Conservation (phyloP, 2,329 filamentous ascomycete species). For the Leptographium galeiforme region DNA sequence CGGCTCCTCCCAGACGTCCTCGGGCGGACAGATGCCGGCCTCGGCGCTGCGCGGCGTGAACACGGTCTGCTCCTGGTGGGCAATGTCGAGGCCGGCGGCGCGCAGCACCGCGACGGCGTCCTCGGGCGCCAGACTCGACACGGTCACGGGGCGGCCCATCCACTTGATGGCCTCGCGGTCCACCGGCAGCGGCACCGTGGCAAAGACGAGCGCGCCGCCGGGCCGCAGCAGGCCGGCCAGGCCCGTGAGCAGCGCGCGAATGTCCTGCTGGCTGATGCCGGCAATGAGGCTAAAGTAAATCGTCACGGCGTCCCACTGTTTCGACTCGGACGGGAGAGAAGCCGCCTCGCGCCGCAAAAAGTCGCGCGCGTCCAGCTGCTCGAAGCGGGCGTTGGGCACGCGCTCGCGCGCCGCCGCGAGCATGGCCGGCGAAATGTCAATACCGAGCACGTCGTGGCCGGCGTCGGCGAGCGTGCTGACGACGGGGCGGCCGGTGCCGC, state of each 20-base stretch:
- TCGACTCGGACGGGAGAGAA: no score
- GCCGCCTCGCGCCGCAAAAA: constrained; percentile 8
- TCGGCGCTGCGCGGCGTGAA: constrained; percentile 14
- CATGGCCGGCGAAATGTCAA: constrained; percentile 17
- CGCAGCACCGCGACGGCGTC: constrained; percentile 10
- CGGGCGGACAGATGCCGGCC: constrained; percentile 14
- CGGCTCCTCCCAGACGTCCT: constrained; percentile 17
- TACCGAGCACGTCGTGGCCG: constrained; percentile 17
- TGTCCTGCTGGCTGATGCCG: constrained; percentile 15
- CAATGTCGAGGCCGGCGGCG: constrained; percentile 12
- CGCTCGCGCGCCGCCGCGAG: constrained; percentile 13
- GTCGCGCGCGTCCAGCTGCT: constrained; percentile 13
- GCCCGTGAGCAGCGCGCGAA: constrained; percentile 10
- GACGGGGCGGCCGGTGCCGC: constrained; percentile 16
- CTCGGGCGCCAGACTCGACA: constrained; percentile 15
- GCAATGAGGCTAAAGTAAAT: constrained; percentile 17
- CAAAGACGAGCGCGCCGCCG: constrained; percentile 26
- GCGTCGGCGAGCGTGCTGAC: constrained; percentile 14
- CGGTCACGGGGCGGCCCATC: constrained; percentile 15
- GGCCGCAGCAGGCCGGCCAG: constrained; percentile 20
- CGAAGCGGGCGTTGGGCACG: constrained; percentile 14
- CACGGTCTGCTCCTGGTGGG: constrained; percentile 6
- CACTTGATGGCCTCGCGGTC: constrained; percentile 13
- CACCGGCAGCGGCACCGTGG: constrained; percentile 16
- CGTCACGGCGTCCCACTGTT: constrained; percentile 14